Evolutionary conservation across 2,329 filamentous ascomycete genomes (phyloP).

Genomic region (Fusarium sp.): DNA sequence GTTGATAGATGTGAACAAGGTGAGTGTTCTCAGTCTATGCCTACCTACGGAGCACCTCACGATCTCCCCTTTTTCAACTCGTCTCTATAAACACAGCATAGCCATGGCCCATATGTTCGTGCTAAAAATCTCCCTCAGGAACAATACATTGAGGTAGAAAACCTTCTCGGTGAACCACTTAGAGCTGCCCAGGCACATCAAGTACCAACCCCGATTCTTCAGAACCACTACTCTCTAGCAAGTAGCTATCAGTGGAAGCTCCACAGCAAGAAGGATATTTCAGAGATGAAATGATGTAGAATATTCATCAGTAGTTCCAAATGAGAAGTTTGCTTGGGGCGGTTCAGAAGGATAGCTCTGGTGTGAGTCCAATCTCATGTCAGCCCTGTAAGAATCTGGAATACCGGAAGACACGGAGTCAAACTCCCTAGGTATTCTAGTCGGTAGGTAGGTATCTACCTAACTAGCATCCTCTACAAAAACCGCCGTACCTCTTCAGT

Average conservation of each 20-base stretch:
- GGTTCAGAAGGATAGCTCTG: not conserved
- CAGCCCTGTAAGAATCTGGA: not conserved
- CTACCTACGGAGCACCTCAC: not conserved
- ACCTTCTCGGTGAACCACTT: slow-evolving; percentile 39
- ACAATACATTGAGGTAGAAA: slow-evolving; percentile 41
- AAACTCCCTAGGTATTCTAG: not conserved
- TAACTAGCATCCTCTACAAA: not conserved
- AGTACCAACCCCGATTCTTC: slow-evolving; percentile 25
- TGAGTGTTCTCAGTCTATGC: not conserved
- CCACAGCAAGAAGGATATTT: slow-evolving; percentile 5
- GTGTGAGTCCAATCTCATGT: not conserved
- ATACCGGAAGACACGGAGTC: not conserved
- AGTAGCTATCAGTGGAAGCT: slow-evolving; percentile 39
- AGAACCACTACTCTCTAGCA: slow-evolving; percentile 33
- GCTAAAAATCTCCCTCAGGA: slow-evolving; percentile 28
- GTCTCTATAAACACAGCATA: not conserved
- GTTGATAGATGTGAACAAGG: slow-evolving; percentile 38
- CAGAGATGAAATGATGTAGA: not conserved
- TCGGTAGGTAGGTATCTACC: not conserved
- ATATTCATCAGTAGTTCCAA: not conserved
- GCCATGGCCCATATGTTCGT: not conserved
- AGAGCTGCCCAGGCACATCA: slow-evolving; percentile 30
- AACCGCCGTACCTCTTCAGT: not conserved
- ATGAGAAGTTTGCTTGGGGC: not conserved
- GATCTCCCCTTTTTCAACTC: too few relatives aligned